Evolutionary conservation across 148 eudicot genomes (phyloP), one percentile per base, ranked within the genome.

Genomic region (Vaccinium myrtillus): DNA sequence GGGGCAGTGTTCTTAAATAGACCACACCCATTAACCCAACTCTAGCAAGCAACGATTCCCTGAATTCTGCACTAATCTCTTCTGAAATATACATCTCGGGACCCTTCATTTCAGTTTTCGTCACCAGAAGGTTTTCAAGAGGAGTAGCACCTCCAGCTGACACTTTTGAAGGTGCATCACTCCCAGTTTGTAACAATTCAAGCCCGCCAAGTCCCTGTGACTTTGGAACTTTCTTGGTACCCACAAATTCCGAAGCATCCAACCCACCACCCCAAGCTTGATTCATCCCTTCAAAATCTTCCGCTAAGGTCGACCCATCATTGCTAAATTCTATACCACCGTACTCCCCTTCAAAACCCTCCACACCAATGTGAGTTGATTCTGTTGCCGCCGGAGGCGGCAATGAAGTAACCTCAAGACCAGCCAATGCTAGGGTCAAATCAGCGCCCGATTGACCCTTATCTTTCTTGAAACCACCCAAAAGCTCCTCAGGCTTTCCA

Each of bases 201-300:
- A 96, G 96, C 83, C 99, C 99, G 83, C 97, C 92, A 75, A 96
- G 99, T 19, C 99, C 99, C 71, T 90, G 91, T 43, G 86, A 87
- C 84, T 92, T 94, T 0, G 86, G 78, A 56, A 85, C 91, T 86
- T 96, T 94, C 70, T 91, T 94, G 12, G 97, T 1, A 21, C 90
- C 98, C 8, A 96, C 95, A 87, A 91, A 96, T 91, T 94, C 99
- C 5, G 99, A 96, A n/a, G 92, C 99, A 88, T 96, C 99, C 89
- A 96, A 90, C 78, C 99, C 99, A 48, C 99, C 99, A 86, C 99
- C 99, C 94, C 97, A 96, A 63, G 99, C 99, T 89, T 94, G 95
- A 90, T 88, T 91, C 83, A 96, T 85, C 79, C 99, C 99, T 90
- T 96, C 99, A 89, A 96, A 96, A 79, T 96, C 97, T 84, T 96